phyloP scores from a whole-genome alignment of 805 yeast species.

The Limtongia smithiae region DNA sequence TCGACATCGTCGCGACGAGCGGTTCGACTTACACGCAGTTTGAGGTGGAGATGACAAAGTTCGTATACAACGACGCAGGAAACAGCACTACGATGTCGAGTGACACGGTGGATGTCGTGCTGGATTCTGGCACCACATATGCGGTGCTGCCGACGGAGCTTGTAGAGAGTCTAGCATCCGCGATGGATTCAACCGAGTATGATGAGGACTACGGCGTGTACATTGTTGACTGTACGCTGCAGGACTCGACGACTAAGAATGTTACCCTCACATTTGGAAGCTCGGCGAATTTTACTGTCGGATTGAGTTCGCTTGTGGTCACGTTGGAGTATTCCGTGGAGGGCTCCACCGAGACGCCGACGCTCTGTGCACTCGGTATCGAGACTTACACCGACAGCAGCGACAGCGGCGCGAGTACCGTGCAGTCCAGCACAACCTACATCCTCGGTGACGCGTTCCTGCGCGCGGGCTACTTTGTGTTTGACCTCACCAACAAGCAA shows the following conservation, averaged over 20 bases:
- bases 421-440: slow-evolving; percentile 29
- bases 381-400: slow-evolving; percentile 6
- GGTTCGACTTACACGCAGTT: slow-evolving; percentile 7
- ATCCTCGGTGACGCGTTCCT: slow-evolving; percentile 57
- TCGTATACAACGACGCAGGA: slow-evolving; percentile 4
- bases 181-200: slow-evolving; percentile 42
- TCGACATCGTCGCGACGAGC: slow-evolving; percentile 34
- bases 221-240: slow-evolving; percentile 39
- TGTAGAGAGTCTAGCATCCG: slow-evolving; percentile 33
- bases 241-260: slow-evolving; percentile 28
- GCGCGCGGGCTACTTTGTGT: slow-evolving; percentile 60
- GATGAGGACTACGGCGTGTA: slow-evolving; percentile 42
- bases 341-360: too few species aligned
- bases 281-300: slow-evolving; percentile 43
- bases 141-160: slow-evolving; percentile 46
- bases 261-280: slow-evolving; percentile 50
- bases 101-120: slow-evolving; percentile 39
- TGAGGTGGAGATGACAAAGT: slow-evolving; percentile 15
- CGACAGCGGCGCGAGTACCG: slow-evolving; percentile 6
- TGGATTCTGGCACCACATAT: slow-evolving; percentile 56
- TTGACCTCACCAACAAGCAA: slow-evolving; percentile 55
- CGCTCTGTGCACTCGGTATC: slow-evolving; percentile 32
- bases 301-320: slow-evolving; percentile 36
- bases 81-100: not conserved
- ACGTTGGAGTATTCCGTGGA: slow-evolving; percentile 18